Evolutionary conservation across 805 yeast genomes (phyloP).

Genomic region (Myxozyma kluyveri): DNA sequence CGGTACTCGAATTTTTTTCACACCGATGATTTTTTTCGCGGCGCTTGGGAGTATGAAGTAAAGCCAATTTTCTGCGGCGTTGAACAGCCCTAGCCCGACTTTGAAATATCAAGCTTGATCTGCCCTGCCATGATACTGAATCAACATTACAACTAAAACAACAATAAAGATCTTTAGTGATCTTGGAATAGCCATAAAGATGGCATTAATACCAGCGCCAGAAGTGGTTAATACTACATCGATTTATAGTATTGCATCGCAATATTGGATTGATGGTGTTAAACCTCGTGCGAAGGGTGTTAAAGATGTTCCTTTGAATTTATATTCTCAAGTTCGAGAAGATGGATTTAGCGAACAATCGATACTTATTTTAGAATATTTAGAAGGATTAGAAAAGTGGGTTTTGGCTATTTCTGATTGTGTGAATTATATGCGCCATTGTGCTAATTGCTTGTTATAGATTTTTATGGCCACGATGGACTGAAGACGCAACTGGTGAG

Average conservation of each 20-base stretch:
- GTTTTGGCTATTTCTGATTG: background rate
- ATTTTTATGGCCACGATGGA: conserved; percentile 44
- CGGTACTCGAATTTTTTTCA: no score
- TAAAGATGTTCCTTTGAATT: background rate
- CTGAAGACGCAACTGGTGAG: conserved; percentile 42
- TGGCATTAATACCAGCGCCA: background rate
- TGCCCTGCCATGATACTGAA: no score
- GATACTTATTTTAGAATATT: background rate
- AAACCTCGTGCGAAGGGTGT: no score
- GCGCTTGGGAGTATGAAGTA: no score
- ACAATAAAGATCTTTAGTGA: no score
- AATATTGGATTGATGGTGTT: conserved; percentile 13
- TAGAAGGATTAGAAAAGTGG: background rate
- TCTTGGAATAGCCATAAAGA: no score
- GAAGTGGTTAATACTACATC: conserved; percentile 9
- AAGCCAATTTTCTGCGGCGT: no score
- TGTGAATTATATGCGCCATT: no score
- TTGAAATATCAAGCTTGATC: no score
- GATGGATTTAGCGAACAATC: background rate
- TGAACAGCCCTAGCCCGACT: no score
- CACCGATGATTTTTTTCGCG: no score
- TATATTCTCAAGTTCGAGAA: background rate
- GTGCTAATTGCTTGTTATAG: conserved; percentile 2
- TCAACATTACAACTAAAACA: no score
- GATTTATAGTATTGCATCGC: conserved; percentile 6